Evolutionary conservation across 192 early-diverging fungal genomes (phyloP).

Genomic region (Entomortierella parvispora): DNA sequence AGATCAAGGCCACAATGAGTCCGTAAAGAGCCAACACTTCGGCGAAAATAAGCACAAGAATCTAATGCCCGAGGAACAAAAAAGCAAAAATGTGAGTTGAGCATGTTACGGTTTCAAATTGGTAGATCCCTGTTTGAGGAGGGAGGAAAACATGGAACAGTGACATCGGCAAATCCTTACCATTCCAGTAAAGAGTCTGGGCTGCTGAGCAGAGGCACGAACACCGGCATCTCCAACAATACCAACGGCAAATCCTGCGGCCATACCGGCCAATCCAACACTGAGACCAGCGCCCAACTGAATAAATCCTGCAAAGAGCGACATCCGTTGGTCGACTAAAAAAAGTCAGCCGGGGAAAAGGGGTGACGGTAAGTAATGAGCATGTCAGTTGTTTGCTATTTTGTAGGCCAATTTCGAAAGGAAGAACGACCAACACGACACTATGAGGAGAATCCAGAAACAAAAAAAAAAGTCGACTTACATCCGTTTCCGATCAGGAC

Average conservation of each 20-base stretch:
- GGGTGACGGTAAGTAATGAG: no score
- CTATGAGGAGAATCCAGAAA: not conserved
- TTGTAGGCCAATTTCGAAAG: no score
- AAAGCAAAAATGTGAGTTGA: not conserved
- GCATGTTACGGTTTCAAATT: not conserved
- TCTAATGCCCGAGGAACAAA: slow-evolving; percentile 29
- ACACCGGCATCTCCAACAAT: slow-evolving; percentile 92
- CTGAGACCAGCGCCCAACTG: slow-evolving; percentile 84
- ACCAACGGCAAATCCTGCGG: slow-evolving; percentile 92
- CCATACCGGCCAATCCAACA: slow-evolving; percentile 85
- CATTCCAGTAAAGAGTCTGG: slow-evolving; percentile 86
- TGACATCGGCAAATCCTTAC: no score
- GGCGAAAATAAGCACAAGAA: slow-evolving; percentile 90
- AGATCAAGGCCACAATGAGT: slow-evolving; percentile 85
- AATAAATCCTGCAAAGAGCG: slow-evolving; percentile 80
- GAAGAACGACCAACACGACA: no score
- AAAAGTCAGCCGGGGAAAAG: not conserved
- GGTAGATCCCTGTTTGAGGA: no score
- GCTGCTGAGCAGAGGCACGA: slow-evolving; percentile 83
- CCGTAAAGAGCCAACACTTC: slow-evolving; percentile 90
- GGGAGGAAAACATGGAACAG: not conserved
- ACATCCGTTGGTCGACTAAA: slow-evolving; percentile 62
- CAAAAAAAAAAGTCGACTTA: slow-evolving; percentile 56
- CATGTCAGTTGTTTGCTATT: no score
- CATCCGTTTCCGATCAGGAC: slow-evolving; percentile 87